Evolutionary conservation across 78 protist species (phyloP), one percentile per base, ranked within the genome.

Genomic region (Speleostelium caveatum): DNA sequence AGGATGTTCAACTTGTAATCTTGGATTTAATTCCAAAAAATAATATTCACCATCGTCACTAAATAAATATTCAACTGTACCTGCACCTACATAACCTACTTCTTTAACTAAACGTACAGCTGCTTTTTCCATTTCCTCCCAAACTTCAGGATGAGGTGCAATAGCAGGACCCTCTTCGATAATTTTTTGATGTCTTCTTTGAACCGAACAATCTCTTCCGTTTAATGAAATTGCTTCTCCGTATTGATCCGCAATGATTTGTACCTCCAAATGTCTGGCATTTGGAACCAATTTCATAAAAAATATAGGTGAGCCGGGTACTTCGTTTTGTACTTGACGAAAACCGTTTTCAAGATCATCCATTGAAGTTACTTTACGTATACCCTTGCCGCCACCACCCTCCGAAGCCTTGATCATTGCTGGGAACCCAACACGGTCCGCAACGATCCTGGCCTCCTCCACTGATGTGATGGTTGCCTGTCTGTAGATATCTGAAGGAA

Each of bases 331-430:
- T 21, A 91, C 88, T 22, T 91, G 92, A 51, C 88, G 59, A 71
- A 91, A 91, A 2, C 45, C 28, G 2, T 62, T 38, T 10, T 65
- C 62, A 19, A 91, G 16, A 80, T 91, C 95, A 0, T 77, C 86
- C 87, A 76, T 77, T 1, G 83, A 42, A 1, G 51, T 33, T 1
- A 91, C 95, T 26, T 83, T 92, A 17, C 95, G 0, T 67, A 96
- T 96, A 41, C 97, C 96, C 72, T 96, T 96, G 30, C 99, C 99
- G 55, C 99, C 99, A 51, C 99, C 99, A 35, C 99, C 99, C 22
- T 67, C 68, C 5, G 89, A 79, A 0, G 99, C 99, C 75, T 97
- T 97, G 68, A 97, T 97, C 92, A 97, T 69, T 10, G 97, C 96
- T 5, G 99, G 99, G 36, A 91, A 96, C 10, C 99, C 98, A 55